phyloP scores from a whole-genome alignment of 768 basidiomycete species.

The Leucogyrophana mollusca region DNA sequence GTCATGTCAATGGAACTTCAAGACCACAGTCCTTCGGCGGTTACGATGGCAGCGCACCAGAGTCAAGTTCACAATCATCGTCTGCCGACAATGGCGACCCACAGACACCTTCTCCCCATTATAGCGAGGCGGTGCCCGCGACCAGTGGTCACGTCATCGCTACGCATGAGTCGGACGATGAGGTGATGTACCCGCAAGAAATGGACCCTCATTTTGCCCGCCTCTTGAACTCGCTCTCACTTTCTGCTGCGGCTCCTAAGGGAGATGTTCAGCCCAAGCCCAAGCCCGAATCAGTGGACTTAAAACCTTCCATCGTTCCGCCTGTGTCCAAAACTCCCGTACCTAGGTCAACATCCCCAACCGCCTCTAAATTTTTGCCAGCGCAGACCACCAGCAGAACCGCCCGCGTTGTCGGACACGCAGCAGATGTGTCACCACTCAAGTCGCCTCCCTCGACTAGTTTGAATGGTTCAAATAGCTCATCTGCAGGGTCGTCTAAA shows the following conservation, averaged over 20 bases:
- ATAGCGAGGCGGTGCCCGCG: slow-evolving; percentile 38
- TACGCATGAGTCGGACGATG: slow-evolving; percentile 34
- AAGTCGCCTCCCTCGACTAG: slow-evolving; percentile 4
- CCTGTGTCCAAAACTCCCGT: slow-evolving; percentile 5
- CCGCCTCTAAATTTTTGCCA: slow-evolving; percentile 13
- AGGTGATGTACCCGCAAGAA: slow-evolving; percentile 23
- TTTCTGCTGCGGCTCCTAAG: slow-evolving; percentile 45
- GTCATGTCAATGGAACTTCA: slow-evolving; percentile 5
- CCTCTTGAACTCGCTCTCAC: slow-evolving; percentile 58
- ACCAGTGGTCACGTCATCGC: slow-evolving; percentile 13
- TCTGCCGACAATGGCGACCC: slow-evolving; percentile 60
- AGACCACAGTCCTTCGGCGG: slow-evolving; percentile 18
- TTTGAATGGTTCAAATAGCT: not conserved
- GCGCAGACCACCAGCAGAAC: slow-evolving; percentile 32
- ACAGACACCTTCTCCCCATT: slow-evolving; percentile 63
- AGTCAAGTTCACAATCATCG: slow-evolving; percentile 68
- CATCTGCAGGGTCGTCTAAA: slow-evolving; percentile 2
- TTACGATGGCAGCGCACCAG: slow-evolving; percentile 42
- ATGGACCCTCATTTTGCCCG: slow-evolving; percentile 74
- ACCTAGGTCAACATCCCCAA: slow-evolving; percentile 8
- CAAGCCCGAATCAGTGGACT: slow-evolving; percentile 5
- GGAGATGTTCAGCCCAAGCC: slow-evolving; percentile 3
- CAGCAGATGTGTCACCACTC: slow-evolving; percentile 4
- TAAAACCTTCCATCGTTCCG: slow-evolving; percentile 6
- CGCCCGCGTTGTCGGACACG: slow-evolving; percentile 26